These are phyloP conservation scores for Leccinum fallax DNA, from an alignment of 1,284 basidiomycete genomes.

Conservation along the genomic window DNA sequence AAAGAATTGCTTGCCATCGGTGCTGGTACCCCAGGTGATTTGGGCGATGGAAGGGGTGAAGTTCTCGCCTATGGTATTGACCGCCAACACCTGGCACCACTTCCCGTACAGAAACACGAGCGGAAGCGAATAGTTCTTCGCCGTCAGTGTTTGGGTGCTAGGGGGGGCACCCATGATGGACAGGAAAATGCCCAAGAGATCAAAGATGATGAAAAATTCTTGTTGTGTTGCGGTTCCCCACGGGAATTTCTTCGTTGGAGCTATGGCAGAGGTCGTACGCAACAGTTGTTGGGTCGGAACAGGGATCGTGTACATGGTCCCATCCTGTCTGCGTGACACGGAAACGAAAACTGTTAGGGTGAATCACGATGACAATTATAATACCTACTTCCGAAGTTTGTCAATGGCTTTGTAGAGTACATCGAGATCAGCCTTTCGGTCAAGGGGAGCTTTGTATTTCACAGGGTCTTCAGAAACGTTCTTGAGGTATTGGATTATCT, in stretches of 20 bases:
- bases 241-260: background rate
- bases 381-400: background rate
- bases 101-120: background rate
- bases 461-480: background rate
- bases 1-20: background rate
- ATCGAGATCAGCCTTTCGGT: background rate
- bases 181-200: background rate
- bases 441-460: background rate
- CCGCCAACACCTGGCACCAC: background rate
- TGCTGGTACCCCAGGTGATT: background rate
- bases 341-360: background rate
- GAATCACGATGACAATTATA: background rate
- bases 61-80: too few species aligned
- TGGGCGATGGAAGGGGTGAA: background rate
- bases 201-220: background rate
- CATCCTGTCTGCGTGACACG: background rate
- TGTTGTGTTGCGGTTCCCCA: background rate
- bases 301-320: background rate
- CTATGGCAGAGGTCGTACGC: background rate
- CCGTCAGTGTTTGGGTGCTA: background rate
- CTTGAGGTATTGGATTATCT: background rate
- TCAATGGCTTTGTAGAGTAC: background rate
- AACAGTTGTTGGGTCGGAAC: background rate
- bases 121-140: background rate
- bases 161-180: background rate